Evolutionary conservation across 2,329 filamentous ascomycete genomes (phyloP).

Genomic region (Phaeosphaeriaceae sp.): DNA sequence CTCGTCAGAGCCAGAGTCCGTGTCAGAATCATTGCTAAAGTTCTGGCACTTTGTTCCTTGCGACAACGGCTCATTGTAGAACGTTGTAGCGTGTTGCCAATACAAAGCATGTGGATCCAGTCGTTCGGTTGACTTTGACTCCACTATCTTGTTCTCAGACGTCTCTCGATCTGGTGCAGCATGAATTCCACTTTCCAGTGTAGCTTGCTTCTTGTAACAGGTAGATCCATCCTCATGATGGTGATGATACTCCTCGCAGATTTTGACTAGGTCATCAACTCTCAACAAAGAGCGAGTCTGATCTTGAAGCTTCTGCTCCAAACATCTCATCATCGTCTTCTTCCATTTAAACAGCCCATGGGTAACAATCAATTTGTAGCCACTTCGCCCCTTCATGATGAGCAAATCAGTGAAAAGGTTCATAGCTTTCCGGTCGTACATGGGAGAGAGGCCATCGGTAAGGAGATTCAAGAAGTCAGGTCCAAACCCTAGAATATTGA

Average conservation of each 20-base stretch:
- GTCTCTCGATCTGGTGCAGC: too few species aligned
- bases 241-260: background rate
- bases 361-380: background rate
- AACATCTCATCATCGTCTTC: background rate
- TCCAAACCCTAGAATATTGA: background rate
- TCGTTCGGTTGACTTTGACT: too few species aligned
- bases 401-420: conserved; percentile 1
- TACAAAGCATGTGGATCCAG: too few species aligned
- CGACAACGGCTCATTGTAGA: too few species aligned
- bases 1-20: too few species aligned
- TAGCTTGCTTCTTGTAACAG: too few species aligned
- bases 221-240: conserved; percentile 3
- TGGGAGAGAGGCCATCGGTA: too few species aligned
- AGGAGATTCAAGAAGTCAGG: conserved; percentile 6
- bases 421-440: background rate
- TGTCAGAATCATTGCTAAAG: too few species aligned
- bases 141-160: too few species aligned
- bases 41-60: too few species aligned
- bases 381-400: background rate
- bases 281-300: background rate
- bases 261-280: background rate
- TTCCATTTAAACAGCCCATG: background rate
- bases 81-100: too few species aligned
- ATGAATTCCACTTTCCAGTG: too few species aligned
- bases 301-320: background rate